Conservation (phyloP, 2,329 filamentous ascomycete species). For the Scedosporium boydii region DNA sequence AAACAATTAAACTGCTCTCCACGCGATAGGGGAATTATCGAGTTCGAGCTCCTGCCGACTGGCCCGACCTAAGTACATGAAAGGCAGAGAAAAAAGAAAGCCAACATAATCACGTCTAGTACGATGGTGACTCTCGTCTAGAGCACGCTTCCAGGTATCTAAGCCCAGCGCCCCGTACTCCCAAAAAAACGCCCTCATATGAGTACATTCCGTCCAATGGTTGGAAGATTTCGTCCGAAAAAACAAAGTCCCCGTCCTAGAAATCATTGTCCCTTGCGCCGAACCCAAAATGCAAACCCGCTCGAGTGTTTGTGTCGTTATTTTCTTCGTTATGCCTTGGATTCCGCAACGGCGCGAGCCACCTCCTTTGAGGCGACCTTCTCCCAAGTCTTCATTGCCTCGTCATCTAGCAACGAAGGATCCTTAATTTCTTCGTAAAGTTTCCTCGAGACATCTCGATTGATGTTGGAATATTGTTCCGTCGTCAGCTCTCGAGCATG, state of each 20-base stretch:
- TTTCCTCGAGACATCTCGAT: conserved; percentile 77
- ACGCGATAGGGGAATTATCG: no score
- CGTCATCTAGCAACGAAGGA: conserved; percentile 50
- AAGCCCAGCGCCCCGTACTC: background rate
- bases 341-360: conserved; percentile 56
- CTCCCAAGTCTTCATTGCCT: conserved; percentile 62
- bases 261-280: background rate
- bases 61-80: background rate
- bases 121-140: background rate
- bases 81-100: background rate
- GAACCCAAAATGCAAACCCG: background rate
- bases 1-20: no score
- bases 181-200: background rate
- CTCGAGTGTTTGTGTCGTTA: background rate
- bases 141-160: conserved; percentile 6
- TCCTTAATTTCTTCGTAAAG: conserved; percentile 64
- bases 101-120: background rate
- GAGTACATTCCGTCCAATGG: background rate
- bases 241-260: background rate
- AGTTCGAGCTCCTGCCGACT: background rate
- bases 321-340: conserved; percentile 31
- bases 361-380: conserved; percentile 71
- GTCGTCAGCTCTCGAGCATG: conserved; percentile 69
- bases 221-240: background rate
- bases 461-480: conserved; percentile 87